A percentile compares a stretch with the other conserved stretches of the same genome.
These are phyloP conservation scores for Pythium coloratum DNA, from an alignment of 352 stramenopile species.

Conservation along the genomic window DNA sequence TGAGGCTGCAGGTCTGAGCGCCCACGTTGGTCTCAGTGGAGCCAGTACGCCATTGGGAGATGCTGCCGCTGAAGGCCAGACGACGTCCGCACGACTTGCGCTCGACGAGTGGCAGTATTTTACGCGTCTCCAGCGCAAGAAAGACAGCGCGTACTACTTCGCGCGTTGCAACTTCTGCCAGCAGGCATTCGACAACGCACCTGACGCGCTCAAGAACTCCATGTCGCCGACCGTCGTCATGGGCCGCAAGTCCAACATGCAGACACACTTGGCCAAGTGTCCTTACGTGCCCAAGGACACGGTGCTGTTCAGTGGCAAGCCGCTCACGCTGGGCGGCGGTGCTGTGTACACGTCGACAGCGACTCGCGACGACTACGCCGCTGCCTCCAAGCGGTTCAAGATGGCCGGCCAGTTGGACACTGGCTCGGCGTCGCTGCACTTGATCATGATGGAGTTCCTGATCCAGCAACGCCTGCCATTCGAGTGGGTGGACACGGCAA, in stretches of 20 bases:
- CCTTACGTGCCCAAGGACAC: slow-evolving; percentile 63
- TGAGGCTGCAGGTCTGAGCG: slow-evolving; percentile 9
- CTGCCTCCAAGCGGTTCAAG: slow-evolving; percentile 20
- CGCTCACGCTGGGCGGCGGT: not conserved
- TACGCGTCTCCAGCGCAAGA: slow-evolving; percentile 70
- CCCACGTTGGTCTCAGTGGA: not conserved
- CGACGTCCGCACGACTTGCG: slow-evolving; percentile 38
- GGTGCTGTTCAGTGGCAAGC: slow-evolving; percentile 27
- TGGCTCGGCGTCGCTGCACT: slow-evolving; percentile 28
- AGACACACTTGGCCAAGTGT: slow-evolving; percentile 81
- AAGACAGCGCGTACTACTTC: slow-evolving; percentile 72
- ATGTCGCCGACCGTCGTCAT: slow-evolving; percentile 67
- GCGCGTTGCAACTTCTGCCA: slow-evolving; percentile 83
- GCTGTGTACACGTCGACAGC: slow-evolving; percentile 6
- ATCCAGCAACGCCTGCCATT: slow-evolving; percentile 70
- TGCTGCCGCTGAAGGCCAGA: not conserved
- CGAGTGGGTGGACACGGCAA: slow-evolving; percentile 56
- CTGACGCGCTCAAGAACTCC: slow-evolving; percentile 42
- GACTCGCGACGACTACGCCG: slow-evolving; percentile 10
- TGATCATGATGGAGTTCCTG: slow-evolving; percentile 53
- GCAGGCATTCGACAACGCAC: slow-evolving; percentile 52
- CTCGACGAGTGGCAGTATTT: slow-evolving; percentile 83
- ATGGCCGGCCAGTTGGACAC: slow-evolving; percentile 11
- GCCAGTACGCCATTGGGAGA: not conserved
- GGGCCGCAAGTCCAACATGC: slow-evolving; percentile 82